These are phyloP conservation scores for Ganoderma meredithae DNA, from an alignment of 1,284 basidiomycete species.

Conservation along the genomic window DNA sequence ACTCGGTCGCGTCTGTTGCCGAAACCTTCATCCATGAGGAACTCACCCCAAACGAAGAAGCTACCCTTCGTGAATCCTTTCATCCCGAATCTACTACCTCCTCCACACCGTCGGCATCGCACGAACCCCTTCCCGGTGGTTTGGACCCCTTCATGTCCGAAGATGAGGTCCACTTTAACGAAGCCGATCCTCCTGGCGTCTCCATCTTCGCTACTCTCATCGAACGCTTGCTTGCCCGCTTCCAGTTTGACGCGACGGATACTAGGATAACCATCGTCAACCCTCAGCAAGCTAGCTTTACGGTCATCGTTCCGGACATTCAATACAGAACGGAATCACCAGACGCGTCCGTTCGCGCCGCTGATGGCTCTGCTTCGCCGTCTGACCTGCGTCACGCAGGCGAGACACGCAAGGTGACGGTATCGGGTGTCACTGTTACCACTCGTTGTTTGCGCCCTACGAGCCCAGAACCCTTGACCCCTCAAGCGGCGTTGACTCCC, in stretches of 20 bases:
- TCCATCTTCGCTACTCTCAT: slow-evolving; percentile 87
- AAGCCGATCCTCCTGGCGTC: slow-evolving; percentile 73
- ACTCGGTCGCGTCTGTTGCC: slow-evolving; percentile 82
- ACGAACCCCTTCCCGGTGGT: slow-evolving; percentile 58
- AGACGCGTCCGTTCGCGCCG: slow-evolving; percentile 7
- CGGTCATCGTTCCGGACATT: slow-evolving; percentile 63
- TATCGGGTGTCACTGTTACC: slow-evolving; percentile 59
- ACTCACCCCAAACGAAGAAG: slow-evolving; percentile 75
- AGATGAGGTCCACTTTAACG: slow-evolving; percentile 48
- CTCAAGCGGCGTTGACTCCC: slow-evolving; percentile 9
- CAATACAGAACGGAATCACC: slow-evolving; percentile 58
- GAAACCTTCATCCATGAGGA: slow-evolving; percentile 89
- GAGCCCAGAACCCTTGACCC: slow-evolving; percentile 27
- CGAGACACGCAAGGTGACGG: slow-evolving; percentile 53
- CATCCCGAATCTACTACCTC: slow-evolving; percentile 48
- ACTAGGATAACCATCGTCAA: slow-evolving; percentile 73
- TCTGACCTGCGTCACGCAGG: slow-evolving; percentile 34
- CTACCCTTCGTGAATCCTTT: slow-evolving; percentile 75
- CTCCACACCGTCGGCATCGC: slow-evolving; percentile 38
- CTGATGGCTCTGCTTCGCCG: not conserved
- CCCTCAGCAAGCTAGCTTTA: slow-evolving; percentile 67
- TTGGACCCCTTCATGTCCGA: slow-evolving; percentile 61
- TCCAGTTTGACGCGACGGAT: slow-evolving; percentile 80
- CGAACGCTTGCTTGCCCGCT: slow-evolving; percentile 82
- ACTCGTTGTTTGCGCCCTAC: slow-evolving; percentile 49